phyloP scores from a whole-genome alignment of 1,284 basidiomycete species.

The Cryptococcus sp. region DNA sequence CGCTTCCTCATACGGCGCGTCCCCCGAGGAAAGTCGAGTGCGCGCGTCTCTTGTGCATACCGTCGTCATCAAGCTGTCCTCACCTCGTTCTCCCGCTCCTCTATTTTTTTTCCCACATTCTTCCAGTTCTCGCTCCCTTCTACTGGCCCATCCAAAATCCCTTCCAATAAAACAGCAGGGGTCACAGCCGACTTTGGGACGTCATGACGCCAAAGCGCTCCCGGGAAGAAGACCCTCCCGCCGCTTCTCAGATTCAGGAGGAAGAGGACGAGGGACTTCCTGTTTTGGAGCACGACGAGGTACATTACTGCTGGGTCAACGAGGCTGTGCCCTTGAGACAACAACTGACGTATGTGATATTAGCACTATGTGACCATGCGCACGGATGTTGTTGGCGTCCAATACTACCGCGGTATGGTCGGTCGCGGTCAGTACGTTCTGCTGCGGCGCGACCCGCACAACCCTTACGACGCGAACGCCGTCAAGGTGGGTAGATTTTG shows the following conservation, averaged over 20 bases:
- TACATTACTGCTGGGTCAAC: too few relatives aligned
- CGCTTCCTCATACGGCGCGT: too few relatives aligned
- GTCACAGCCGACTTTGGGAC: background rate
- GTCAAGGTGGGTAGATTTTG: conserved; percentile 38
- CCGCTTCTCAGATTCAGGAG: background rate
- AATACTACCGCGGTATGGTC: conserved; percentile 78
- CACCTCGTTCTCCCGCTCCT: too few relatives aligned
- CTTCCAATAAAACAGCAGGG: background rate
- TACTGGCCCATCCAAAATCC: background rate
- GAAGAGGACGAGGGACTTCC: background rate
- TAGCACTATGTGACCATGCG: conserved; percentile 63
- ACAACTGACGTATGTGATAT: background rate
- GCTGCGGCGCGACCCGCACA: conserved; percentile 65
- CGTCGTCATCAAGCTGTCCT: too few relatives aligned
- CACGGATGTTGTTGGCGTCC: conserved; percentile 71
- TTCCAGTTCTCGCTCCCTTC: background rate
- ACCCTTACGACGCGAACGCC: conserved; percentile 63
- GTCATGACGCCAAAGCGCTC: background rate
- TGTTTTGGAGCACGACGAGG: background rate
- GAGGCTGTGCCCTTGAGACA: too few relatives aligned
- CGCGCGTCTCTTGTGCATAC: too few relatives aligned
- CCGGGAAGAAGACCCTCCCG: background rate
- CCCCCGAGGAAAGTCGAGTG: too few relatives aligned
- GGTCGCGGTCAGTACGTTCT: conserved; percentile 73
- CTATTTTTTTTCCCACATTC: too few relatives aligned